These are phyloP conservation scores for Fusarium paranaense DNA, from an alignment of 2,329 filamentous ascomycete species.

Conservation along the genomic window DNA sequence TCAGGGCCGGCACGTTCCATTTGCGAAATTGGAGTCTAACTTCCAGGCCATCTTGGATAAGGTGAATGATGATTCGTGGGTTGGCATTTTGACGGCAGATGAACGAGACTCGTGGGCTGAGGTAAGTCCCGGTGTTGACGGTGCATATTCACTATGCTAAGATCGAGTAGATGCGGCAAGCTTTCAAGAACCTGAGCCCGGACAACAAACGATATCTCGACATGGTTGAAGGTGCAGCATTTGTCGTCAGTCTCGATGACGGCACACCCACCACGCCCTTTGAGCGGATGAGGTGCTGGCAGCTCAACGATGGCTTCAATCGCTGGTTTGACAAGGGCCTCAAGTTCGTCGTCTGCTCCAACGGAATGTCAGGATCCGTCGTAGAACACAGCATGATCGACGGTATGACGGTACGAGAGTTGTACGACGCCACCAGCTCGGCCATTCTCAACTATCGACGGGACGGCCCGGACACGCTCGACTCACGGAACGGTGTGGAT, in stretches of 20 bases:
- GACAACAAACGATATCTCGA: not conserved
- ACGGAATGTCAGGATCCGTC: not conserved
- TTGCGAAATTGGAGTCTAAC: not conserved
- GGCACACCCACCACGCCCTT: not conserved
- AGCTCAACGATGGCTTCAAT: not conserved
- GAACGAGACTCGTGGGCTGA: not conserved
- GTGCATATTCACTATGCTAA: not conserved
- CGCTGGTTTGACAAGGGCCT: not conserved
- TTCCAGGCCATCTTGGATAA: not conserved
- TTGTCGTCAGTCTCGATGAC: not conserved
- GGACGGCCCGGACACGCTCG: not conserved
- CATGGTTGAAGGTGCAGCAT: not conserved
- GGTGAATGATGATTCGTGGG: not conserved
- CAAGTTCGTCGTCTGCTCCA: not conserved
- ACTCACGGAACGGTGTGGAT: not conserved
- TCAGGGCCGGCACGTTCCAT: not conserved
- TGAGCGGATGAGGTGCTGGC: not conserved
- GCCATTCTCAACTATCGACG: not conserved
- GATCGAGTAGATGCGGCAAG: not conserved
- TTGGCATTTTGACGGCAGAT: not conserved
- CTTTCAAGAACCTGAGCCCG: not conserved
- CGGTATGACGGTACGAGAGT: not conserved
- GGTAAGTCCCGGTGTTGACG: not conserved
- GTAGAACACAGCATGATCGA: not conserved
- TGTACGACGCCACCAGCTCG: not conserved